Evolutionary conservation across 2,329 filamentous ascomycete genomes (phyloP), one percentile per base, ranked within the genome.

Genomic region (Knufia fluminis): DNA sequence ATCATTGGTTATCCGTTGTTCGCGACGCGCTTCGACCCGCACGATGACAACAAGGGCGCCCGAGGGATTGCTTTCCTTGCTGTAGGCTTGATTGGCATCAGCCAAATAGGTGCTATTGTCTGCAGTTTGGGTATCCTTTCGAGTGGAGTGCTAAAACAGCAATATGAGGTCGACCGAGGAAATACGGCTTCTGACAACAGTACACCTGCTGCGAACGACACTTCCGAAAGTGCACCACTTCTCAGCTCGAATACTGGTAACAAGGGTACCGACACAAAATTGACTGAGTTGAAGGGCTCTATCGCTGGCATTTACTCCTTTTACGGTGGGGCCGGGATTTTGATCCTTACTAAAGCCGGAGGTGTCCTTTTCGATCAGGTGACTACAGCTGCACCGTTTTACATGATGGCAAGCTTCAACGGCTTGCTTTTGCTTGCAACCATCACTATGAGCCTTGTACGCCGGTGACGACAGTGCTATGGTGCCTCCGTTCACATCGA

Each of bases 51-150:
- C 3, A 73, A 83, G 22, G 80, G 85, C 28, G 86, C 86, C 16
- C 79, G 74, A 28, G 76, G 79, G 0, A 72, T 69, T 9, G 80
- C 95, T 14, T 89, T 94, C 62, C 56, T 90, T 10, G 77, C 91
- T 14, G 87, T 89, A 36, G 79, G 83, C 0, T 69, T 95, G 16
- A 80, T 97, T 33, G 92, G 92, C 12, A 79, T 95, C 61, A 94
- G 87, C 60, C 92, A 98, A 67, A 97, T 98, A 54, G 92, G 91
- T 1, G 85, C 89, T 9, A 97, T 98, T 52, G 92, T 98, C 1
- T 96, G 90, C 69, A 94, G 87, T 56, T 76, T 98, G n/a, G 89
- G 86, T 1, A 80, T 92, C 1, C 76, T 98, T 2, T 88, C 88
- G 32, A 80, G 81, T 14, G 90, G 89, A 3, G 83, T 97, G 19